Percentiles rank a stretch among this genome's conserved stretches.
phyloP scores from a whole-genome alignment of 805 yeast genomes.

The Metschnikowia rubicola region DNA sequence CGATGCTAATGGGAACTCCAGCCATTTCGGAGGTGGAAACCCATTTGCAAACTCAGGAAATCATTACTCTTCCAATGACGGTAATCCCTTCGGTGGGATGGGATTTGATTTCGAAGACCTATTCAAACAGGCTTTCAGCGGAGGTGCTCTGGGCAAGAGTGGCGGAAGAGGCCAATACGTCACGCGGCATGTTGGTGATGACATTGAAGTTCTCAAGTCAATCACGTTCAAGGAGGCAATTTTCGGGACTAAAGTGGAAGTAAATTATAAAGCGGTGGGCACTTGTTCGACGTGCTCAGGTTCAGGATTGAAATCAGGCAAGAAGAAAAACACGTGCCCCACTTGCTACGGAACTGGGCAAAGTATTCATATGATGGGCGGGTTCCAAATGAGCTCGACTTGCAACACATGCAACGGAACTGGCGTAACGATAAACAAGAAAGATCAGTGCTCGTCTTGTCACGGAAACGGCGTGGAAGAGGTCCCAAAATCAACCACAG shows the following conservation, averaged over 20 bases:
- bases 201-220: slow-evolving; percentile 73
- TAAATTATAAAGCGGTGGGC: slow-evolving; percentile 71
- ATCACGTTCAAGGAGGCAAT: slow-evolving; percentile 84
- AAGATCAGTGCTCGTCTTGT: slow-evolving; percentile 74
- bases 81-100: slow-evolving; percentile 55
- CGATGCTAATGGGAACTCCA: slow-evolving; percentile 54
- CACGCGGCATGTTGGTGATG: slow-evolving; percentile 84
- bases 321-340: slow-evolving; percentile 71
- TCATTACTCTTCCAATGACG: slow-evolving; percentile 37
- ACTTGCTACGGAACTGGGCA: slow-evolving; percentile 94
- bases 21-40: slow-evolving; percentile 40
- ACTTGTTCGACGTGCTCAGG: slow-evolving; percentile 81
- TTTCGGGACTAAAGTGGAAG: slow-evolving; percentile 64
- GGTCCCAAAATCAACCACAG: slow-evolving; percentile 62
- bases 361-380: slow-evolving; percentile 81
- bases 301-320: slow-evolving; percentile 76
- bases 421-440: slow-evolving; percentile 70
- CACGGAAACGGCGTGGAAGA: slow-evolving; percentile 86
- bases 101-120: slow-evolving; percentile 46
- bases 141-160: slow-evolving; percentile 25
- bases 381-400: slow-evolving; percentile 95
- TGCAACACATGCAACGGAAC: slow-evolving; percentile 85
- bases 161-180: slow-evolving; percentile 47
- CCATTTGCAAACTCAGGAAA: slow-evolving; percentile 42
- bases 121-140: slow-evolving; percentile 49